These are phyloP conservation scores for Chenopodium formosanum DNA, from an alignment of 148 eudicot species.

Conservation along the genomic window DNA sequence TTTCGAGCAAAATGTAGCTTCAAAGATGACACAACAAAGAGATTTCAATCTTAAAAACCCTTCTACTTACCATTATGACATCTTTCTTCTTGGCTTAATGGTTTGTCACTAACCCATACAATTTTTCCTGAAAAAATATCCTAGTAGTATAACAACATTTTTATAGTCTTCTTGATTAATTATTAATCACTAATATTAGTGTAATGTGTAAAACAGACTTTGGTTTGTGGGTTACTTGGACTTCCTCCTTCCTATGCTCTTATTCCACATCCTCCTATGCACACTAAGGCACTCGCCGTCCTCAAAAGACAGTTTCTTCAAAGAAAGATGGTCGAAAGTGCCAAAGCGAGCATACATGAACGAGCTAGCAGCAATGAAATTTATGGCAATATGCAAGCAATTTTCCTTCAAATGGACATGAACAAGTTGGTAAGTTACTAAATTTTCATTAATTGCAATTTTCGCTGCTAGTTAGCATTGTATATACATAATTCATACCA, in stretches of 20 bases:
- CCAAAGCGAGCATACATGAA: constrained; percentile 34
- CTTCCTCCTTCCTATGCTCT: constrained; percentile 40
- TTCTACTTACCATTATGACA: constrained; percentile 38
- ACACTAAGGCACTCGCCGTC: constrained; percentile 38
- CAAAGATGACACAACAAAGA: constrained; percentile 36
- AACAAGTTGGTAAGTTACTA: constrained; percentile 10
- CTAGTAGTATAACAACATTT: no score
- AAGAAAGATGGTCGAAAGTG: constrained; percentile 35
- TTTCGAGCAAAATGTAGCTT: constrained; percentile 40
- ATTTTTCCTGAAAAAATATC: no score
- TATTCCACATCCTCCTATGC: constrained; percentile 40
- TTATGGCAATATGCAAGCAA: constrained; percentile 36
- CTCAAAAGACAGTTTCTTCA: constrained; percentile 32
- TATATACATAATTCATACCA: no score
- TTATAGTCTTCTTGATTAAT: no score
- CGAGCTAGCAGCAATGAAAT: constrained; percentile 29
- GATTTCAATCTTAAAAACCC: constrained; percentile 39
- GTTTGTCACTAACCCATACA: constrained; percentile 9
- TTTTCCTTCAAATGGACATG: constrained; percentile 32
- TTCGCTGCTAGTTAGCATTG: neutral
- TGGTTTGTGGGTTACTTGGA: constrained; percentile 38
- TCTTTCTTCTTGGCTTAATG: constrained; percentile 34
- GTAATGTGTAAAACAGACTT: constrained; percentile 20
- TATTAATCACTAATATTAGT: no score
- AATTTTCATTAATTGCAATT: neutral